phyloP scores from a whole-genome alignment of 2,329 filamentous ascomycete genomes.

The Pleoardoris graminearum region DNA sequence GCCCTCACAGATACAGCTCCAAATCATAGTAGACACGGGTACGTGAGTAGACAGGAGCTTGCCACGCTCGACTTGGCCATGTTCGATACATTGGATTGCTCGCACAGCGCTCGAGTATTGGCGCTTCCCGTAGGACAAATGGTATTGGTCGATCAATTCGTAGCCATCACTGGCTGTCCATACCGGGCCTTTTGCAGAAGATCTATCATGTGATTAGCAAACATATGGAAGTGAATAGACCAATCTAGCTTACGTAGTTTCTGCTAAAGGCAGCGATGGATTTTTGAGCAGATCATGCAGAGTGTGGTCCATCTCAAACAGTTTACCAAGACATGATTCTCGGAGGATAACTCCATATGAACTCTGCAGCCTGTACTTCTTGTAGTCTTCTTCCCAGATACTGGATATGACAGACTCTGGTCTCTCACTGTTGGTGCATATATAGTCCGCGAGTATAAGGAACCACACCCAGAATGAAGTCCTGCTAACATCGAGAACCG shows the following conservation, averaged over 20 bases:
- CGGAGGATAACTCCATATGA: background rate
- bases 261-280: background rate
- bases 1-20: background rate
- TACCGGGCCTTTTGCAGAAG: background rate
- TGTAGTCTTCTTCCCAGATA: constrained; percentile 1
- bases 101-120: background rate
- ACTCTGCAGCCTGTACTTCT: background rate
- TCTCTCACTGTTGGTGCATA: background rate
- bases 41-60: background rate
- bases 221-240: background rate
- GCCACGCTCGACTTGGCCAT: background rate
- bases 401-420: background rate
- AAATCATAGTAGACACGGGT: background rate
- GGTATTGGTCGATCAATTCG: constrained; percentile 1
- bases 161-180: constrained; percentile 3
- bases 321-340: background rate
- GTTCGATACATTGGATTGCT: background rate
- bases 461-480: constrained; percentile 5
- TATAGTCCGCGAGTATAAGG: background rate
- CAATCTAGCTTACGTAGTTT: background rate
- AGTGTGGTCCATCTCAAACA: background rate
- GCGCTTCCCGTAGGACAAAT: background rate
- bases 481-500: background rate
- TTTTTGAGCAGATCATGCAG: background rate
- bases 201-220: background rate